Percentiles rank a stretch among this genome's conserved stretches.
phyloP scores from a whole-genome alignment of 1,139 yeast species.

The Taphrina wiesneri region DNA sequence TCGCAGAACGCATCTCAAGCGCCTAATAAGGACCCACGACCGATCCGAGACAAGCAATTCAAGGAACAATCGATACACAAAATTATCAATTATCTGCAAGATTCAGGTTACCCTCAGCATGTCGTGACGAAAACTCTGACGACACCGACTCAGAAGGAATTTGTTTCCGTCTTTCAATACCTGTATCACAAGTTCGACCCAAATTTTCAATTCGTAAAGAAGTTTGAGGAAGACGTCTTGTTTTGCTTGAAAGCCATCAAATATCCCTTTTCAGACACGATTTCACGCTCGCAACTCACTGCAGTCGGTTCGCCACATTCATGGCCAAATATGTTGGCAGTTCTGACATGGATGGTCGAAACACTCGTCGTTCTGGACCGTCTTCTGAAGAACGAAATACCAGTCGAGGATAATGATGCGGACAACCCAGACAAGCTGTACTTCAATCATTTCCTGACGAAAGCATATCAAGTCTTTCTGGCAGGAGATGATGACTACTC shows the following conservation, averaged over 20 bases:
- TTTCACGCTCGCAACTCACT: conserved; percentile 57
- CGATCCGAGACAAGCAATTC: conserved; percentile 69
- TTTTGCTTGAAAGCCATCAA: conserved; percentile 62
- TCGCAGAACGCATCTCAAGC: conserved; percentile 27
- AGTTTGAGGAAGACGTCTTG: conserved; percentile 76
- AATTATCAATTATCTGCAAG: conserved; percentile 61
- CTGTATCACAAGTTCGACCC: conserved; percentile 77
- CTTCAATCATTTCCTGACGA: conserved; percentile 57
- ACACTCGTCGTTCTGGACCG: conserved; percentile 35
- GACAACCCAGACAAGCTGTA: conserved; percentile 34
- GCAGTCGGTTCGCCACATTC: conserved; percentile 93
- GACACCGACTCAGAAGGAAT: conserved; percentile 87
- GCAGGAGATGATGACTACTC: conserved; percentile 63
- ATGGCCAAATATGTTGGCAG: conserved; percentile 75
- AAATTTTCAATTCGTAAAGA: conserved; percentile 64
- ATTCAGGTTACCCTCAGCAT: conserved; percentile 66
- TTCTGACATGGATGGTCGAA: conserved; percentile 48
- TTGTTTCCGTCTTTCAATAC: conserved; percentile 75
- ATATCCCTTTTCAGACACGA: conserved; percentile 76
- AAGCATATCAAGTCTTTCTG: conserved; percentile 68
- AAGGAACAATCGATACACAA: conserved; percentile 50
- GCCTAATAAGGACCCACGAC: conserved; percentile 62
- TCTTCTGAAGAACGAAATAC: conserved; percentile 22
- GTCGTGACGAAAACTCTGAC: conserved; percentile 64
- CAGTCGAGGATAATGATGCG: conserved; percentile 27